Base-by-base conservation (phyloP, 2,329 filamentous ascomycete genomes). In the Aspergillus nomiae region DNA sequence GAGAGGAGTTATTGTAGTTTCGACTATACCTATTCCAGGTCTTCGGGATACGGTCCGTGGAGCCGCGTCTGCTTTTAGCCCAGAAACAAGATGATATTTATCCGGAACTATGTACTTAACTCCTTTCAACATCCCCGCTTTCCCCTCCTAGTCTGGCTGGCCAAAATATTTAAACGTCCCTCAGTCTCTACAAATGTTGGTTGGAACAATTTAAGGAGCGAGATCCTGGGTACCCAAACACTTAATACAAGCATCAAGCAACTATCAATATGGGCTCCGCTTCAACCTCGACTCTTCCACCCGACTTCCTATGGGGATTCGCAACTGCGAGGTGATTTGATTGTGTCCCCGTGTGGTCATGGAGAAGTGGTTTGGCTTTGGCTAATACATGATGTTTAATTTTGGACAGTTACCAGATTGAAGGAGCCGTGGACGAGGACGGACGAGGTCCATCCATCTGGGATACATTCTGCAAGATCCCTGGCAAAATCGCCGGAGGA, bases 391-490 rank as follows among this genome's bases (percentile, higher is more conserved):
- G 61, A 28, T n/a, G 7, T 55, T 36, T 26, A 26, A 28, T n/a
- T 38, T 9, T 30, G 38, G n/a, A 45, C 74, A 95, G 92, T 75
- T 96, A 95, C 82, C 92, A 96, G 77, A 91, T 96, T 70, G 92
- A 96, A 82, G 92, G 92, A 62, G 88, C 88, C 55, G 83, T 85
- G 45, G 82, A 90, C 55, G 86, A 89, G 73, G 92, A 94, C 74
- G 92, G 92, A 67, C 90, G 92, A 67, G 90, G 87, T 26, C 89
- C 91, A 60, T 92, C 90, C 65, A 95, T 96, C 77, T 96, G 92
- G 92, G 92, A 96, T 79, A 89, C 86, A n/a, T 96, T 96, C 81
- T 94, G 90, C 80, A 86, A 86, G 66, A 89, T 87, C 59, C 88
- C 90, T 8, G 91, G 91, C 72, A 96, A 95, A 80, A 93, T 95